Evolutionary conservation across 805 yeast genomes (phyloP), one percentile per base, ranked within the genome.

Genomic region (Lachancea thermotolerans): DNA sequence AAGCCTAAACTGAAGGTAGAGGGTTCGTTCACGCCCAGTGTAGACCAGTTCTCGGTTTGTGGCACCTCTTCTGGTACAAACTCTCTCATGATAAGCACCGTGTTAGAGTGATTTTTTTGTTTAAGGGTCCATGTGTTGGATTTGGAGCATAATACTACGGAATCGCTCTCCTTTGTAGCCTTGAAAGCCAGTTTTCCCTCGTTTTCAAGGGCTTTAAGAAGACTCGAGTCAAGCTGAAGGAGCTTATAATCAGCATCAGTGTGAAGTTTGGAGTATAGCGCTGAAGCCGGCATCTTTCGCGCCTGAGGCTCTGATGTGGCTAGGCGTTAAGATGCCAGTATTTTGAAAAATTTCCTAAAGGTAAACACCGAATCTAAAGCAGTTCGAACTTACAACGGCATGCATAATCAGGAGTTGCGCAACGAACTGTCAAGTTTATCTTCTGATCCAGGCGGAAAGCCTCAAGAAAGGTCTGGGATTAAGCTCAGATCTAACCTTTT

Each of bases 21-120:
- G 37, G 72, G 67, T 28, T 55, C 53, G 11, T 65, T 45, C 54
- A 64, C 55, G 45, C 71, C 64, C 62, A 70, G 45, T 18, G 63
- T 11, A 61, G 51, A 49, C 0, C 68, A 43, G 12, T 50, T 30
- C 45, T 52, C 39, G 17, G 16, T 33, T n/a, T 35, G 27, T 9
- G 46, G 32, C 12, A 47, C 41, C 4, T 49, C 55, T 11, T 51
- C 56, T 1, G 64, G 58, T 5, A 48, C 47, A 47, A 57, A 58
- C 30, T 55, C 60, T 10, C 61, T 61, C 59, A 78, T 58, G 17
- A 89, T 49, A 52, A 88, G 60, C n/a, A 85, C 81, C 4, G 91
- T 76, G 61, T 91, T 89, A 7, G 96, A 85, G 62, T 91, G 97
- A 58, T 87, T 86, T 69, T 85, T 82, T 56, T 84, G 90, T 42